A percentile compares a stretch with the other conserved stretches of the same genome.
phyloP scores from a whole-genome alignment of 2,329 filamentous ascomycete species.

The Colletotrichum nymphaeae region DNA sequence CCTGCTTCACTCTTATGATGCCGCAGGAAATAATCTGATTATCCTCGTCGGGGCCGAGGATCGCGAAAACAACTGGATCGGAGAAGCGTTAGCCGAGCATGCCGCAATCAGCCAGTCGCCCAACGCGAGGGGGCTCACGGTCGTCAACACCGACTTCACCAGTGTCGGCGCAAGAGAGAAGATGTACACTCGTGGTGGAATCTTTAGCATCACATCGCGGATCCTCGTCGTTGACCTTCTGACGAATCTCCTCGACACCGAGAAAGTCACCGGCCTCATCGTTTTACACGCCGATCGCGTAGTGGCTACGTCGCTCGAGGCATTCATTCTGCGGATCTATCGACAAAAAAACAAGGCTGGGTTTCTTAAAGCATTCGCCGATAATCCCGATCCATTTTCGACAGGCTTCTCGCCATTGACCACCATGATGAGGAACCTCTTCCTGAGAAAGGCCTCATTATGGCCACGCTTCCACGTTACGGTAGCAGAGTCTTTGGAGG shows the following conservation, averaged over 20 bases:
- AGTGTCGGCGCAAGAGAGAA: conserved; percentile 89
- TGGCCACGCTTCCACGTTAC: conserved; percentile 95
- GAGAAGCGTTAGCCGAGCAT: conserved; percentile 94
- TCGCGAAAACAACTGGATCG: conserved; percentile 95
- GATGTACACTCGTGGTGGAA: conserved; percentile 88
- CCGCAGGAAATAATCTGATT: conserved; percentile 92
- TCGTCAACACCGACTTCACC: conserved; percentile 95
- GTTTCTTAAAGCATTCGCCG: conserved; percentile 96
- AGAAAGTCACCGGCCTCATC: conserved; percentile 87
- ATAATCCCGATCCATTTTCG: conserved; percentile 91
- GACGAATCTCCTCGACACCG: conserved; percentile 83
- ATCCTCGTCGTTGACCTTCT: conserved; percentile 95
- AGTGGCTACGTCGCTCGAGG: conserved; percentile 87
- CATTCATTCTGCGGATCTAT: conserved; percentile 94
- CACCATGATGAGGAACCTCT: conserved; percentile 92
- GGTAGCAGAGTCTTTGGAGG: conserved; percentile 89
- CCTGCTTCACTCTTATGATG: conserved; percentile 95
- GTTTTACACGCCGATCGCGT: conserved; percentile 91
- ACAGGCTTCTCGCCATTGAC: conserved; percentile 88
- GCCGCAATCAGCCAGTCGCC: conserved; percentile 88
- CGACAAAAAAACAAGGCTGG: conserved; percentile 93
- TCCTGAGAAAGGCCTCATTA: conserved; percentile 86
- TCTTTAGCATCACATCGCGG: conserved; percentile 95
- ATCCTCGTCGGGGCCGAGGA: conserved; percentile 91
- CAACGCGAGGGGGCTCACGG: conserved; percentile 84